phyloP scores from a whole-genome alignment of 2,329 filamentous ascomycete species.

The Stemphylium vesicarium region DNA sequence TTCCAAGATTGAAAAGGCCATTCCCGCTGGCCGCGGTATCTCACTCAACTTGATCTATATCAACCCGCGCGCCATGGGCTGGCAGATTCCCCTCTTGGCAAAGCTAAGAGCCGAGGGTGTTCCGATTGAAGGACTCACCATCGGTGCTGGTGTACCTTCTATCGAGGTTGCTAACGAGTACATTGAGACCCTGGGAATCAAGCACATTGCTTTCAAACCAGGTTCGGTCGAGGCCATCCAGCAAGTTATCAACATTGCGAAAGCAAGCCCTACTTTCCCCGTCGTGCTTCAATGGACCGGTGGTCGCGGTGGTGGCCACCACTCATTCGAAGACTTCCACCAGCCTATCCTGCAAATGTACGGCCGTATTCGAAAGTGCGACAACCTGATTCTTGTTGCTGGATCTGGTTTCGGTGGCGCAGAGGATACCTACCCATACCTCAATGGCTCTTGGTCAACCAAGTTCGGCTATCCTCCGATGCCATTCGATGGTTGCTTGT shows the following conservation, averaged over 20 bases:
- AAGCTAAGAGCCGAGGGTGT: slow-evolving; percentile 56
- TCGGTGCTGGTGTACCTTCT: slow-evolving; percentile 57
- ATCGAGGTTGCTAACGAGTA: slow-evolving; percentile 57
- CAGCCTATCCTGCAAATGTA: slow-evolving; percentile 57
- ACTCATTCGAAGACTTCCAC: slow-evolving; percentile 59
- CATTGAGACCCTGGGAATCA: slow-evolving; percentile 63
- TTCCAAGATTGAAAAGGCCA: slow-evolving; percentile 51
- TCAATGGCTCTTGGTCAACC: slow-evolving; percentile 54
- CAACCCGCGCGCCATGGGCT: slow-evolving; percentile 58
- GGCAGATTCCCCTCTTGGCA: slow-evolving; percentile 60
- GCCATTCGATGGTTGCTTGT: slow-evolving; percentile 57
- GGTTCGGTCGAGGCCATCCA: slow-evolving; percentile 55
- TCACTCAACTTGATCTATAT: slow-evolving; percentile 62
- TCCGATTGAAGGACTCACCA: slow-evolving; percentile 56
- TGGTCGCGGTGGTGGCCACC: slow-evolving; percentile 58
- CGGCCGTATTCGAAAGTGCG: slow-evolving; percentile 52
- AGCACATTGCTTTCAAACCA: slow-evolving; percentile 58
- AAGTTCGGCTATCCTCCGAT: slow-evolving; percentile 54
- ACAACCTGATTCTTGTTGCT: slow-evolving; percentile 56
- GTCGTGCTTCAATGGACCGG: slow-evolving; percentile 59
- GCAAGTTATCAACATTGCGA: slow-evolving; percentile 56
- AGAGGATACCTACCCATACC: slow-evolving; percentile 56
- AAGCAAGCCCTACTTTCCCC: slow-evolving; percentile 54
- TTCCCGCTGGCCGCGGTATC: slow-evolving; percentile 58
- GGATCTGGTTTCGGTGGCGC: slow-evolving; percentile 57